phyloP scores from a whole-genome alignment of 148 eudicot genomes.

The Camellia lanceoleosa region DNA sequence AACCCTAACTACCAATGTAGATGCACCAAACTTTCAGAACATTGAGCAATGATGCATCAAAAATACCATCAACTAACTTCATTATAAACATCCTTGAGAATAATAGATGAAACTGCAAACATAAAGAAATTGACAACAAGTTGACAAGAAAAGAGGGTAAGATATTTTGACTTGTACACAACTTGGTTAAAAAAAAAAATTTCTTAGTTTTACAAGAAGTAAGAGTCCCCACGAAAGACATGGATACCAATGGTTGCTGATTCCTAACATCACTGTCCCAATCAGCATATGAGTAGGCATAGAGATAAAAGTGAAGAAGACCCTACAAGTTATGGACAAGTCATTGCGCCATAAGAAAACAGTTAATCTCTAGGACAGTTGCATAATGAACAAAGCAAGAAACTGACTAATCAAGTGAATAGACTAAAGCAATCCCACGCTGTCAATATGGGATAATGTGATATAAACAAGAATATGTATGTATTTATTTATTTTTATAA shows the following conservation, averaged over 20 bases:
- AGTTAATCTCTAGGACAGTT: neutral
- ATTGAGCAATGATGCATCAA: too few species aligned
- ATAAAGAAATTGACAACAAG: neutral
- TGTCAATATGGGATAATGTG: neutral
- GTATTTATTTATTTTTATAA: too few species aligned
- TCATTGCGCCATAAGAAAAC: neutral
- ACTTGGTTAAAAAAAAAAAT: neutral
- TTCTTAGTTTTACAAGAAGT: neutral
- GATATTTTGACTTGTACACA: neutral
- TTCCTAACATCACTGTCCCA: neutral
- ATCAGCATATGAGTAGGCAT: neutral
- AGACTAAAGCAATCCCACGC: neutral
- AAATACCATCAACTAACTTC: too few species aligned
- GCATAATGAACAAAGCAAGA: neutral
- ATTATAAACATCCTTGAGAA: too few species aligned
- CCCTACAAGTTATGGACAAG: neutral
- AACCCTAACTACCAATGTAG: neutral
- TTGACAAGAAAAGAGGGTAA: neutral
- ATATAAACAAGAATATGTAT: neutral
- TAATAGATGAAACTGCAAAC: too few species aligned
- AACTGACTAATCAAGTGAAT: neutral
- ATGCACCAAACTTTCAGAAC: too few species aligned
- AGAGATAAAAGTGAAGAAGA: neutral
- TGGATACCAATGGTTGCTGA: neutral
- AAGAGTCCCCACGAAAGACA: neutral